Percentiles rank a stretch among this genome's conserved stretches.
Evolutionary conservation across 371 early-diverging fungal genomes (phyloP).

Genomic region (Funneliformis caledonium): DNA sequence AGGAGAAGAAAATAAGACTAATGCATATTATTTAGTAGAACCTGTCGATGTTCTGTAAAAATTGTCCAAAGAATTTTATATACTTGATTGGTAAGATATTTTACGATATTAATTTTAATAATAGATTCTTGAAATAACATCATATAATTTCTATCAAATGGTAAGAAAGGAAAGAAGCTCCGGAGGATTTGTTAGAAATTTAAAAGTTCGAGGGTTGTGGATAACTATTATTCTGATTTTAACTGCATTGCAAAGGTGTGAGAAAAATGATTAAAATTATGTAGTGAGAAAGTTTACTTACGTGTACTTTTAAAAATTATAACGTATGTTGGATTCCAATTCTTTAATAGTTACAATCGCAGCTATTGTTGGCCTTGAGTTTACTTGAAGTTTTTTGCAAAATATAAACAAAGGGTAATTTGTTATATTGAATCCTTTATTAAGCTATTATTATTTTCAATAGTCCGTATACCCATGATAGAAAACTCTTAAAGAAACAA

Average conservation of each 20-base stretch:
- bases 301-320: neutral
- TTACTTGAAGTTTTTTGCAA: conserved; percentile 77
- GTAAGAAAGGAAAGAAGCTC: conserved; percentile 94
- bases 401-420: conserved; percentile 74
- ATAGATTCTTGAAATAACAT: neutral
- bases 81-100: conserved; percentile 57
- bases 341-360: conserved; percentile 79
- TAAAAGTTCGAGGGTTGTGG: conserved; percentile 79
- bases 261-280: neutral
- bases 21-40: conserved; percentile 84
- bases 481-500: conserved; percentile 94
- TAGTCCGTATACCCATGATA: conserved; percentile 69
- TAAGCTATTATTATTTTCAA: neutral
- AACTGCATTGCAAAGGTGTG: conserved; percentile 77
- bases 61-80: conserved; percentile 82
- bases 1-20: conserved; percentile 64
- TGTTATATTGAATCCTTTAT: neutral
- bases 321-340: conserved; percentile 87
- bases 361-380: conserved; percentile 82
- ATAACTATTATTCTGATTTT: conserved; percentile 82
- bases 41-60: conserved; percentile 89
- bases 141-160: conserved; percentile 80
- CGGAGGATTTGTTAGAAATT: conserved; percentile 73
- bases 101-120: neutral
- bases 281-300: neutral